These are phyloP conservation scores for Aspergillus terreus DNA, from an alignment of 2,329 filamentous ascomycete species.

Conservation along the genomic window DNA sequence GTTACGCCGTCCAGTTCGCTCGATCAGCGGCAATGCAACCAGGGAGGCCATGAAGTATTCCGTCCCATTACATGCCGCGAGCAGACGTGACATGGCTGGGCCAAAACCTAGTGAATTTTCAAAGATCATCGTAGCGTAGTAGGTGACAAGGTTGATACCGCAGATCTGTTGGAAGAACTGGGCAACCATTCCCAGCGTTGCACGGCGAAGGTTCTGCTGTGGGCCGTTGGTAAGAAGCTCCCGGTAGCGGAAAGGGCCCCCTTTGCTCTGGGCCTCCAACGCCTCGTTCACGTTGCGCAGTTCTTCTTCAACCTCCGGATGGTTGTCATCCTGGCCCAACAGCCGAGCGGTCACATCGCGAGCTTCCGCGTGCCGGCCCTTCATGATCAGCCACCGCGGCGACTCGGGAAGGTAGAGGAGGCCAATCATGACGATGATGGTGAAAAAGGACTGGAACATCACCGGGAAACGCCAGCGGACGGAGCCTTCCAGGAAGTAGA, in stretches of 20 bases:
- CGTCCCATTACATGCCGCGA: slow-evolving; percentile 23
- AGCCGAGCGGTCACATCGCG: slow-evolving; percentile 41
- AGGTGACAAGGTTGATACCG: slow-evolving; percentile 30
- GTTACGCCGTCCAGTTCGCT: slow-evolving; percentile 38
- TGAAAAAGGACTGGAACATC: slow-evolving; percentile 44
- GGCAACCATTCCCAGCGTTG: slow-evolving; percentile 20
- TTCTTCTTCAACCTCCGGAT: slow-evolving; percentile 36
- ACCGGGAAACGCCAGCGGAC: slow-evolving; percentile 42
- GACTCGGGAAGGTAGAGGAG: slow-evolving; percentile 46
- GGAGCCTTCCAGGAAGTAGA: slow-evolving; percentile 21
- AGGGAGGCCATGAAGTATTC: slow-evolving; percentile 21
- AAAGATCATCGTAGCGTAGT: slow-evolving; percentile 19
- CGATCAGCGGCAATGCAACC: slow-evolving; percentile 19
- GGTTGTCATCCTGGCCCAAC: slow-evolving; percentile 31
- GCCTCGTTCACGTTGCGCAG: slow-evolving; percentile 10
- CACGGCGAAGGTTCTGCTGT: slow-evolving; percentile 17
- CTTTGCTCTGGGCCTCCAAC: slow-evolving; percentile 2
- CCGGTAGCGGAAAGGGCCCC: slow-evolving; percentile 9
- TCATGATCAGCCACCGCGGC: slow-evolving; percentile 51
- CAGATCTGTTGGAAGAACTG: slow-evolving; percentile 28
- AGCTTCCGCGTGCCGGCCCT: slow-evolving; percentile 47
- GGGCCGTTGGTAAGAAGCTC: slow-evolving; percentile 10
- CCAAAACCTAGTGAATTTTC: slow-evolving; percentile 7
- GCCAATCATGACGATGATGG: slow-evolving; percentile 16
- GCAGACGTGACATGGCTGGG: slow-evolving; percentile 2